Base-by-base conservation (phyloP, 1,284 basidiomycete genomes). In the Coniferiporia weirii region DNA sequence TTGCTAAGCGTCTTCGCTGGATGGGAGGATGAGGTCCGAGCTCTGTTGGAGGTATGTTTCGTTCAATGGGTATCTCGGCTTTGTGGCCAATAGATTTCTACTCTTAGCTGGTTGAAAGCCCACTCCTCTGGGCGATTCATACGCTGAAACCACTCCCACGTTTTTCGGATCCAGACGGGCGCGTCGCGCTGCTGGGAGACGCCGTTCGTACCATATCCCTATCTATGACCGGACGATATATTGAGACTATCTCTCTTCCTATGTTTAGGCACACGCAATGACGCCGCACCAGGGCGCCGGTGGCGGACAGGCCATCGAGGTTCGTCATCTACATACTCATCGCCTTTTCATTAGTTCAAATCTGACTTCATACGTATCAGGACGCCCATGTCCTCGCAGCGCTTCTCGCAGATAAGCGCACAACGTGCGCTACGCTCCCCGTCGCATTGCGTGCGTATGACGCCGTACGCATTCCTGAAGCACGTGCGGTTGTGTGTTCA, bases 251-350 rank as follows among this genome's bases (percentile, higher is more conserved):
- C 19, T 57, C 48, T 17, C 10, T 27, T 46, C 44, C 27, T 17
- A 15, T 20, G 20, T 36, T 7, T 40, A 75, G 74, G 82, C 82
- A 17, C 82, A 84, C 56, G 79, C 76, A 0, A 81, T 81, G 78
- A 70, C 74, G 61, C 80, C 82, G 0, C 78, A 78, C 70, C 78
- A 81, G 56, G 81, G 82, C 1, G 69, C 79, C 0, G 82, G 82
- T 15, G 81, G 80, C 0, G 81, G 80, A 2, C 79, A 82, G 64
- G 74, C 80, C 5, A 75, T 84, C 40, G 82, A 84, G 71, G 81
- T 80, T 65, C 53, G 67, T 52, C 13, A 35, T 27, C 45, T 27
- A 10, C 43, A 15, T 27, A 5, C 27, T 15, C 27, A 35, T 19
- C 27, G 20, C 8, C 32, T 46, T 32, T 36, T 54, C 38, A 20